phyloP scores from a whole-genome alignment of 1,284 basidiomycete genomes.

The Rhodofomes roseus region DNA sequence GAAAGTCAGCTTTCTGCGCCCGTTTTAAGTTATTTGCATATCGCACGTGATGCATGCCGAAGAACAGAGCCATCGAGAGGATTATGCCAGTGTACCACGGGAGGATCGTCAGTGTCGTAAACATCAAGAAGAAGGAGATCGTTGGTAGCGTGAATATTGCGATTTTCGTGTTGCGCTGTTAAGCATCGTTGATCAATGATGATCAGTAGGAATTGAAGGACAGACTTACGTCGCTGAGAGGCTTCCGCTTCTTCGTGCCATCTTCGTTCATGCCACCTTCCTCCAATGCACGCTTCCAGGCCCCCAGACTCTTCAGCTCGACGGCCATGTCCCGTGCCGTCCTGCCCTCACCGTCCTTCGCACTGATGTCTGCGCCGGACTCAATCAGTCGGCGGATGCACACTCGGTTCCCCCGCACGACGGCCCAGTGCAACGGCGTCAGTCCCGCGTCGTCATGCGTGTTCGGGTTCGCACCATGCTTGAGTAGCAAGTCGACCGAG shows the following conservation, averaged over 20 bases:
- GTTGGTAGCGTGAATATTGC: constrained; percentile 83
- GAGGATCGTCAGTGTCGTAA: constrained; percentile 76
- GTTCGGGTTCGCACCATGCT: constrained; percentile 81
- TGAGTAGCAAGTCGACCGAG: constrained; percentile 87
- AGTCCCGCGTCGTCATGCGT: constrained; percentile 81
- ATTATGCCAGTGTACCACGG: constrained; percentile 90
- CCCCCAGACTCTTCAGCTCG: constrained; percentile 86
- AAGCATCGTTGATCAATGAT: not conserved
- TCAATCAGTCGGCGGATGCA: constrained; percentile 86
- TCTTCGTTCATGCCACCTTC: constrained; percentile 81
- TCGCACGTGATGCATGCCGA: constrained; percentile 88
- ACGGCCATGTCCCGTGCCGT: constrained; percentile 94
- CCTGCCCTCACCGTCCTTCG: constrained; percentile 83
- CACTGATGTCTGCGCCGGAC: constrained; percentile 79
- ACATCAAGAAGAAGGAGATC: constrained; percentile 77
- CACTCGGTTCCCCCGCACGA: constrained; percentile 89
- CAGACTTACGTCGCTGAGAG: constrained; percentile 52
- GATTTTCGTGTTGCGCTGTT: constrained; percentile 73
- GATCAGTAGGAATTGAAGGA: constrained; percentile 1
- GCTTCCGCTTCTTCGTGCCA: constrained; percentile 65
- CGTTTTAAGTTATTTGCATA: constrained; percentile 10
- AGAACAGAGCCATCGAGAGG: constrained; percentile 82
- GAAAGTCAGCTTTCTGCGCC: constrained; percentile 20
- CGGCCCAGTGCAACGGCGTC: constrained; percentile 96
- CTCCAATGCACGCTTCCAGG: constrained; percentile 85